Evolutionary conservation across 1,284 basidiomycete species (phyloP), one percentile per base, ranked within the genome.

Genomic region (Rhodotorula sp.): DNA sequence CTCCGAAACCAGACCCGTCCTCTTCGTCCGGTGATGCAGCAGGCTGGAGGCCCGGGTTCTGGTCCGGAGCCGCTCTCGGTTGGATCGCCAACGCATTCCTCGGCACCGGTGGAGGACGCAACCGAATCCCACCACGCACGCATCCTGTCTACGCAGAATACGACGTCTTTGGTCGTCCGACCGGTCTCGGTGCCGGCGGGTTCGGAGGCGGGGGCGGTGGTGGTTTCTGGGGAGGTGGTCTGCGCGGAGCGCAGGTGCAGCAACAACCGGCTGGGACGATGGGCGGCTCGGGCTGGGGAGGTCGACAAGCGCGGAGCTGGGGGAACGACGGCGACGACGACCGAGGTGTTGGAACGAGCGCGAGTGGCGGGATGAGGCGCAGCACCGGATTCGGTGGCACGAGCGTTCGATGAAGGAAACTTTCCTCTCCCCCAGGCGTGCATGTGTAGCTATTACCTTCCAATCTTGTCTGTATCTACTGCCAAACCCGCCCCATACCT

Each of bases 301-400:
- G 23, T 3, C 28, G 19, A 23, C 52, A 26, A 43, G 54, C 31
- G 43, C 31, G 6, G 48, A 14, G 47, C 28, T 43, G 45, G 15
- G 60, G 55, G 23, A 26, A 48, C 43, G 50, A 52, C 3, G 66
- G 62, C n/a, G 70, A 71, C 31, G 58, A 58, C 28, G 76, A 75
- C 57, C 62, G 76, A n/a, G 74, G 74, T 7, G 59, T 75, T 21
- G 90, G 79, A 82, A 84, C 60, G 10, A 72, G 75, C 55, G 72
- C 70, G 16, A 66, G 62, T 8, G 66, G 60, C 18, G 67, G 61
- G 31, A 70, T 77, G 70, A 62, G 72, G 49, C 67, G 67, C 23
- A 89, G 88, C 77, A 88, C 88, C 28, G 90, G 88, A 0, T 84
- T 87, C 67, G 90, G 90, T 48, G 86, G 89, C 31, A 89, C 89